Percentiles rank a stretch among this genome's conserved stretches.
Evolutionary conservation across 73 alveolate genomes (phyloP).

Genomic region (Blepharisma japonicum): DNA sequence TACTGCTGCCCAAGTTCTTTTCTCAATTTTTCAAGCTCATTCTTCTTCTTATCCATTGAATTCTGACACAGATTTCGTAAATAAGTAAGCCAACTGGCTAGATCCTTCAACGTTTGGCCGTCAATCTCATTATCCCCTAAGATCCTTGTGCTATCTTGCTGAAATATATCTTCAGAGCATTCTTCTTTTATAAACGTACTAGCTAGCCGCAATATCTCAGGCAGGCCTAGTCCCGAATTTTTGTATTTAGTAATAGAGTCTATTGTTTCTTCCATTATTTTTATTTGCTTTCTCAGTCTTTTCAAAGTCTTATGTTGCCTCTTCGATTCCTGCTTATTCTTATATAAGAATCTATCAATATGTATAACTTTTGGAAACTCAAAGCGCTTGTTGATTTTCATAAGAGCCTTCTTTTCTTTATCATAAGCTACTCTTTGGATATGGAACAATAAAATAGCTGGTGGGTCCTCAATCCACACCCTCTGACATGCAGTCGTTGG

Average conservation of each 20-base stretch:
- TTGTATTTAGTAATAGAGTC: slow-evolving; percentile 30
- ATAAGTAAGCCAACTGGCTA: no score
- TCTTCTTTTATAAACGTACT: no score
- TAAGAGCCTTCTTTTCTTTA: slow-evolving; percentile 31
- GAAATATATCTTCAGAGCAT: no score
- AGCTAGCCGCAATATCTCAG: no score
- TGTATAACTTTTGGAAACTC: slow-evolving; percentile 65
- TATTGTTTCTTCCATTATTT: slow-evolving; percentile 35
- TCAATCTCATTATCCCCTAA: no score
- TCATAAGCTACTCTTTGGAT: slow-evolving; percentile 63
- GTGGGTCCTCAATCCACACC: slow-evolving; percentile 54
- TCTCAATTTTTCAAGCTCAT: slow-evolving; percentile 35
- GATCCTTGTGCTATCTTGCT: no score
- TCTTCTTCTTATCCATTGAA: slow-evolving; percentile 28
- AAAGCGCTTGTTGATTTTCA: slow-evolving; percentile 59
- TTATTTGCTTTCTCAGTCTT: slow-evolving; percentile 32
- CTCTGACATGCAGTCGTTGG: slow-evolving; percentile 46
- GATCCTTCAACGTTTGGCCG: no score
- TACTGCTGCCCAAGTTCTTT: slow-evolving; percentile 38
- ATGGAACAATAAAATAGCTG: slow-evolving; percentile 59
- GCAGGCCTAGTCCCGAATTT: slow-evolving; percentile 23
- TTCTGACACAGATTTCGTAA: no score
- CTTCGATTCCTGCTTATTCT: slow-evolving; percentile 38
- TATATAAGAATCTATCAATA: slow-evolving; percentile 64
- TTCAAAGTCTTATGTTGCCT: slow-evolving; percentile 44